Percentiles rank a stretch among this genome's conserved stretches.
Conservation (phyloP, 2,329 filamentous ascomycete species). For the Keithomyces neogunnii region DNA sequence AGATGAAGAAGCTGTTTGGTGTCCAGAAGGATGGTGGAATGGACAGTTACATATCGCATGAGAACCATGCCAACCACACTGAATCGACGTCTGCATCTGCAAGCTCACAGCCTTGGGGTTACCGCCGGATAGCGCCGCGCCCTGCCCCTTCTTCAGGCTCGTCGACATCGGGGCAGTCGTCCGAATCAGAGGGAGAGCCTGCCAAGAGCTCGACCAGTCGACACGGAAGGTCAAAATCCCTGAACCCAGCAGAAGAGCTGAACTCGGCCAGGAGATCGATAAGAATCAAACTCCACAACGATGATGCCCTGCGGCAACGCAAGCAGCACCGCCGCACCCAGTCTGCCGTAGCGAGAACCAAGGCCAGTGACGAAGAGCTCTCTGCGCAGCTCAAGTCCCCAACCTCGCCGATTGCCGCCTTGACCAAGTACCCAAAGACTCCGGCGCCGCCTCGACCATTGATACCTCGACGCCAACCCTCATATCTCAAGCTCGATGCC, state of each 20-base stretch:
- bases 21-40: conserved; percentile 30
- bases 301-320: conserved; percentile 64
- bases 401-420: conserved; percentile 66
- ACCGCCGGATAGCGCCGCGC: conserved; percentile 19
- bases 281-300: conserved; percentile 79
- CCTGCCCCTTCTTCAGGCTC: conserved; percentile 24
- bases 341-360: conserved; percentile 35
- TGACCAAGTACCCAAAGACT: conserved; percentile 85
- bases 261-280: conserved; percentile 67
- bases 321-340: conserved; percentile 60
- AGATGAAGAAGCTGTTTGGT: conserved; percentile 57
- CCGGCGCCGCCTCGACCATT: conserved; percentile 84
- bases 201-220: conserved; percentile 25
- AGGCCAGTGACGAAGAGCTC: conserved; percentile 41
- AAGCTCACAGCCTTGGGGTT: conserved; percentile 15
- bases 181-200: conserved; percentile 61
- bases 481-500: conserved; percentile 61
- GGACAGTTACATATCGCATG: conserved; percentile 3
- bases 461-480: conserved; percentile 81
- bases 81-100: neutral
- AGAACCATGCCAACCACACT: neutral
- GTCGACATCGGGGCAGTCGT: conserved; percentile 57
- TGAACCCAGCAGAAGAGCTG: conserved; percentile 52
- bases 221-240: conserved; percentile 57
- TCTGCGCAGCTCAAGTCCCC: conserved; percentile 88